These are phyloP conservation scores for Nigrospora sphaerica DNA, from an alignment of 2,329 filamentous ascomycete species.

Conservation along the genomic window DNA sequence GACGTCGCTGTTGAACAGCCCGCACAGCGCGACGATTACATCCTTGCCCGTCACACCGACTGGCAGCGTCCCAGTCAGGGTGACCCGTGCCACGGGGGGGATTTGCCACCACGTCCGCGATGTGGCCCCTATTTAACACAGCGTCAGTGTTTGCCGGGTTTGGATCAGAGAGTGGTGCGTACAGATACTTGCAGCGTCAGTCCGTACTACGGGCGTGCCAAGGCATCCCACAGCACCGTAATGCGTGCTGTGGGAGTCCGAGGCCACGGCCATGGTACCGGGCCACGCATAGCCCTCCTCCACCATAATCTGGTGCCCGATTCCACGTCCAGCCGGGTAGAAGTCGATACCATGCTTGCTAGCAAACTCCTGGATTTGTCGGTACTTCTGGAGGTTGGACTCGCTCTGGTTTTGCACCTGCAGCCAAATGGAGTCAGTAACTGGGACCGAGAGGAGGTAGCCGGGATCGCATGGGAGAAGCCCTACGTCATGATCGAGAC, in stretches of 20 bases:
- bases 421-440: too few species aligned
- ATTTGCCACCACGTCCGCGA: slow-evolving; percentile 82
- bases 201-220: slow-evolving; percentile 77
- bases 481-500: slow-evolving; percentile 74
- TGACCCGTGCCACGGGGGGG: slow-evolving; percentile 76
- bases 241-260: slow-evolving; percentile 71
- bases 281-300: slow-evolving; percentile 83
- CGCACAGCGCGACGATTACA: slow-evolving; percentile 83
- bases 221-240: slow-evolving; percentile 75
- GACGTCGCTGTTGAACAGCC: slow-evolving; percentile 82
- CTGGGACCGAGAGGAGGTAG: too few species aligned
- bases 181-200: slow-evolving; percentile 76
- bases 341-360: slow-evolving; percentile 69
- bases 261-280: slow-evolving; percentile 73
- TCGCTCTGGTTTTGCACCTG: slow-evolving; percentile 63
- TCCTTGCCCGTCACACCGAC: slow-evolving; percentile 86
- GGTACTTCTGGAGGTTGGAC: slow-evolving; percentile 76
- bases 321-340: slow-evolving; percentile 70
- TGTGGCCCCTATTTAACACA: slow-evolving; percentile 50
- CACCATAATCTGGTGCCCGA: slow-evolving; percentile 89
- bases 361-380: slow-evolving; percentile 75
- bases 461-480: too few species aligned
- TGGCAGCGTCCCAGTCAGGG: slow-evolving; percentile 67
- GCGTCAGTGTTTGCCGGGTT: too few species aligned
- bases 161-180: too few species aligned